Evolutionary conservation across 2,329 filamentous ascomycete species (phyloP).

Genomic region (Aspergillus pseudonomiae): DNA sequence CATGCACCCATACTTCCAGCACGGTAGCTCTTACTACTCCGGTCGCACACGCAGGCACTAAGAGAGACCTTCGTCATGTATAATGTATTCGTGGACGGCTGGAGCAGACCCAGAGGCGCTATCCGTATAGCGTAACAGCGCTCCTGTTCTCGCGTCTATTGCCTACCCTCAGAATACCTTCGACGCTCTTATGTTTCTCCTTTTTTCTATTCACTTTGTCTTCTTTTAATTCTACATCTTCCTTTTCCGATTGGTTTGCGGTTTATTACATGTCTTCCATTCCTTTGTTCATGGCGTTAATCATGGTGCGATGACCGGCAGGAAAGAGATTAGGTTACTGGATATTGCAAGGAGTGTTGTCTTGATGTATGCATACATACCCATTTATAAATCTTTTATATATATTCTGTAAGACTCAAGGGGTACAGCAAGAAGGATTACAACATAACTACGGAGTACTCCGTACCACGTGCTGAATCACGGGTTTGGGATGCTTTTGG

Average conservation of each 20-base stretch:
- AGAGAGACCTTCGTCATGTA: constrained; percentile 20
- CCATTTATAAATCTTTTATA: constrained; percentile 18
- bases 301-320: constrained; percentile 37
- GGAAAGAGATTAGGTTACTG: constrained; percentile 34
- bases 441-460: not conserved
- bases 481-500: not conserved
- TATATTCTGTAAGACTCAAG: not conserved
- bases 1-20: constrained; percentile 78
- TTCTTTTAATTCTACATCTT: constrained; percentile 11
- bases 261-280: constrained; percentile 20
- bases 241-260: not conserved
- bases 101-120: constrained; percentile 9
- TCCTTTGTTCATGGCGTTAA: constrained; percentile 31
- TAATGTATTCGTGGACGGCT: constrained; percentile 24
- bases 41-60: constrained; percentile 46
- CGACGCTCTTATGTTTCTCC: constrained; percentile 15
- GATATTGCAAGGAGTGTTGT: constrained; percentile 35
- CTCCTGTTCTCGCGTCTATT: not conserved
- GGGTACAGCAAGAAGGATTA: not conserved
- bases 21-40: constrained; percentile 53
- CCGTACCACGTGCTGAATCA: not conserved
- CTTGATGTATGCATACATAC: constrained; percentile 35
- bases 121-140: not conserved
- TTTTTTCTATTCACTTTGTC: constrained; percentile 16
- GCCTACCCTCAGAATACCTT: constrained; percentile 3